Evolutionary conservation across 495 filamentous ascomycete species (phyloP).

Genomic region (Ramalina peruviana): DNA sequence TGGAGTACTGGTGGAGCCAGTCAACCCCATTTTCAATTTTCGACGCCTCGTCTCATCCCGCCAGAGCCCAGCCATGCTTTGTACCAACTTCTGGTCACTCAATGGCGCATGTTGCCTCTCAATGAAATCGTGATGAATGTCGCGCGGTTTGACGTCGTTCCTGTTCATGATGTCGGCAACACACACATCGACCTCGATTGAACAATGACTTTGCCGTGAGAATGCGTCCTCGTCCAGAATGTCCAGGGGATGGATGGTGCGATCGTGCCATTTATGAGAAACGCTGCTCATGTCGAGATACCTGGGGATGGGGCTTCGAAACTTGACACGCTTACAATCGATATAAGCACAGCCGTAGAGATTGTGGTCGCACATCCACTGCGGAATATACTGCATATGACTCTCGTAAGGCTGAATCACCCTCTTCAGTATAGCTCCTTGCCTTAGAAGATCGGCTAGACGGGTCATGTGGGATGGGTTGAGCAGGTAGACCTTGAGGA

Average conservation of each 20-base stretch:
- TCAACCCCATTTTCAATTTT: conserved; percentile 49
- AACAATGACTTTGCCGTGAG: conserved; percentile 71
- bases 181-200: conserved; percentile 77
- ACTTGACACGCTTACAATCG: conserved; percentile 50
- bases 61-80: conserved; percentile 91
- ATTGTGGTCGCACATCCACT: conserved; percentile 98
- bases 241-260: conserved; percentile 39
- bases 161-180: conserved; percentile 84
- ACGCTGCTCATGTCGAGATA: conserved; percentile 41
- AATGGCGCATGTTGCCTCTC: conserved; percentile 54
- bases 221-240: conserved; percentile 47
- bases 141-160: conserved; percentile 51
- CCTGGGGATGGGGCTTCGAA: conserved; percentile 64
- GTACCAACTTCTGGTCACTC: conserved; percentile 65
- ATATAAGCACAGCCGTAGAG: conserved; percentile 87
- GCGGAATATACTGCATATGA: conserved; percentile 78
- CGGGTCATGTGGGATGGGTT: conserved; percentile 72
- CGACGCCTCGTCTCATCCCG: conserved; percentile 74
- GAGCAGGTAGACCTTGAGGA: conserved; percentile 85
- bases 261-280: conserved; percentile 66
- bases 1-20: conserved; percentile 50
- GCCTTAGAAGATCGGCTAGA: conserved; percentile 69
- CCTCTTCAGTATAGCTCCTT: conserved; percentile 71
- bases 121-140: conserved; percentile 74
- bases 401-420: conserved; percentile 85